Evolutionary conservation across 1,284 basidiomycete genomes (phyloP).

Genomic region (Phylloporus sp.): DNA sequence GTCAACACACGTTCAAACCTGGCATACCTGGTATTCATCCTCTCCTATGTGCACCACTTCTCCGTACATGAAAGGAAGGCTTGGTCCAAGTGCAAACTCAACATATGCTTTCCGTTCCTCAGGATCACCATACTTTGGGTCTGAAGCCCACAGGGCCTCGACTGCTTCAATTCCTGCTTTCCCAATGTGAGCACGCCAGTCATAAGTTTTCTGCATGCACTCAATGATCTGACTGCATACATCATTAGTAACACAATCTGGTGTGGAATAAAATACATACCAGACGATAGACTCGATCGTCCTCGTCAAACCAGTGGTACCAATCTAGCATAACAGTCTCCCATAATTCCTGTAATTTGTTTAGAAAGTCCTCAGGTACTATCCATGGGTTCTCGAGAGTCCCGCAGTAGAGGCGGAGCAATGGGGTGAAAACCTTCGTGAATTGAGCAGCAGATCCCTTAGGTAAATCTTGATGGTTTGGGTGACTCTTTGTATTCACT

Average conservation of each 20-base stretch:
- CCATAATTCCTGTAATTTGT: constrained; percentile 2
- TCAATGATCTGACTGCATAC: not conserved
- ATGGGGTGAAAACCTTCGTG: constrained; percentile 1
- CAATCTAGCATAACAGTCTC: not conserved
- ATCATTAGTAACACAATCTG: not conserved
- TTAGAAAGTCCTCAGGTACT: not conserved
- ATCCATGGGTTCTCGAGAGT: not conserved
- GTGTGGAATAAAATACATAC: not conserved
- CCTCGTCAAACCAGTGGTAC: not conserved
- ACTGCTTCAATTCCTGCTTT: not conserved
- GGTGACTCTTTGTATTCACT: not conserved
- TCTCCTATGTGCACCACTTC: not conserved
- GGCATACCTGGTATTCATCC: not conserved
- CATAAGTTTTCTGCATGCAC: not conserved
- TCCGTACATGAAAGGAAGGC: constrained; percentile 9
- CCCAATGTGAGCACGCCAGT: not conserved
- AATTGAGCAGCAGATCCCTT: not conserved
- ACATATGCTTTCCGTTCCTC: constrained; percentile 1
- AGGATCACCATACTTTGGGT: not conserved
- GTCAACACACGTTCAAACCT: not conserved
- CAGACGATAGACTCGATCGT: not conserved
- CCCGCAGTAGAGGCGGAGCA: not conserved
- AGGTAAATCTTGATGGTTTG: not conserved
- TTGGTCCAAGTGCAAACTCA: not conserved
- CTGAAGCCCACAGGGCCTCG: constrained; percentile 1